These are phyloP conservation scores for Stylonectria norvegica DNA, from an alignment of 2,329 filamentous ascomycete genomes.

Conservation along the genomic window DNA sequence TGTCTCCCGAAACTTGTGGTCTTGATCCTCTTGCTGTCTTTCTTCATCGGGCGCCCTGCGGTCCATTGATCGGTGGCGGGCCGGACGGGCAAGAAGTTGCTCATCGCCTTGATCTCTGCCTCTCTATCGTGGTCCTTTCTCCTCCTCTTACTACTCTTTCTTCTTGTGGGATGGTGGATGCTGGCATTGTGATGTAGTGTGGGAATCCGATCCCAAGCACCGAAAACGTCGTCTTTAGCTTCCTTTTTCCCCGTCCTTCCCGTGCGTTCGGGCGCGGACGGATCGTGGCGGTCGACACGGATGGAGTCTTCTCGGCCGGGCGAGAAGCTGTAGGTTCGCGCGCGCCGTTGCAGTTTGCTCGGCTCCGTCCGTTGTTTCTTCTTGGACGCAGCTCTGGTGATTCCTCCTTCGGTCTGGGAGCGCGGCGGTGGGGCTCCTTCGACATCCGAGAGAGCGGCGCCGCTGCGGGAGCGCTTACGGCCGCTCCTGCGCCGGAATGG, in stretches of 20 bases:
- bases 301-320: constrained; percentile 56
- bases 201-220: constrained; percentile 34
- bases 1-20: constrained; percentile 48
- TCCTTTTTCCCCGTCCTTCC: constrained; percentile 12
- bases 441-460: constrained; percentile 53
- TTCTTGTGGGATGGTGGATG: constrained; percentile 57
- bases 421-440: constrained; percentile 42
- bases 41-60: constrained; percentile 56
- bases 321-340: constrained; percentile 60
- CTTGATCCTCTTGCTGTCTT: constrained; percentile 64
- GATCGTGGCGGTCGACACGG: constrained; percentile 32
- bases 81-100: constrained; percentile 62
- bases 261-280: constrained; percentile 21
- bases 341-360: constrained; percentile 46
- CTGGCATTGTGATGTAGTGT: constrained; percentile 61
- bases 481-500: constrained; percentile 74
- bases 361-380: constrained; percentile 45
- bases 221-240: constrained; percentile 11
- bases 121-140: constrained; percentile 75
- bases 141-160: constrained; percentile 74
- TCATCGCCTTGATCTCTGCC: constrained; percentile 85
- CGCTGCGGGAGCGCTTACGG: constrained; percentile 54
- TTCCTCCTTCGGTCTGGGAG: constrained; percentile 32
- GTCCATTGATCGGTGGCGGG: constrained; percentile 58
- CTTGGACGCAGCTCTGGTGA: constrained; percentile 25